Base-by-base conservation (phyloP, 371 early-diverging fungal genomes). In the Umbelopsis sp. region DNA sequence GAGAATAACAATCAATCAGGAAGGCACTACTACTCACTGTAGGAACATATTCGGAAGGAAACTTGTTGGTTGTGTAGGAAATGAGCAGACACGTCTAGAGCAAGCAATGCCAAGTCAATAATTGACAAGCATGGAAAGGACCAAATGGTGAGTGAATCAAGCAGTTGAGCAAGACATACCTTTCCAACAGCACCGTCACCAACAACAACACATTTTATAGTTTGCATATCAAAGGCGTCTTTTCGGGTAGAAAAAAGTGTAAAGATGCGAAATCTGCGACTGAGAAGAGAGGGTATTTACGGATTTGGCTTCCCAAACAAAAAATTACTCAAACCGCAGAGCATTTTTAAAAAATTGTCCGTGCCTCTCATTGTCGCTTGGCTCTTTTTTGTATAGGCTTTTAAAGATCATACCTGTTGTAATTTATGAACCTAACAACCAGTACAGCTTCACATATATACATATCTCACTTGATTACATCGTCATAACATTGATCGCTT, bases 141-240 rank as follows among this genome's bases (percentile, higher is more conserved):
- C n/a, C 20, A 69, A 22, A 22, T n/a, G 37, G 67, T 35, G 37
- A 44, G 35, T 25, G 44, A 20, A 69, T 25, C 35, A 22, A 29
- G 37, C 24, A 20, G 24, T 32, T 44, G 41, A 41, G 41, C 53
- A 29, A 66, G 11, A 32, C n/a, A 52, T 85, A 91, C 93, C 89
- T 98, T 97, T 75, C 97, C 97, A 76, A 98, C 98, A 67, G 97
- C 97, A 90, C 99, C 99, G 83, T 98, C 99, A 68, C 99, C 99
- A 65, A 98, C 97, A 50, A 98, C 99, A 68, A 94, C 95, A 82
- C 95, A 94, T 81, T 94, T 94, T 71, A 95, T 94, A 53, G 94
- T 93, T 78, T 92, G 92, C 92, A 93, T 92, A 35, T 16, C n/a
- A 57, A 29, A 57, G 57, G 35, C 35, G 57, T 35, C 18, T n/a